Conservation (phyloP, 1,284 basidiomycete genomes). For the Mycosarcoma maydis region DNA sequence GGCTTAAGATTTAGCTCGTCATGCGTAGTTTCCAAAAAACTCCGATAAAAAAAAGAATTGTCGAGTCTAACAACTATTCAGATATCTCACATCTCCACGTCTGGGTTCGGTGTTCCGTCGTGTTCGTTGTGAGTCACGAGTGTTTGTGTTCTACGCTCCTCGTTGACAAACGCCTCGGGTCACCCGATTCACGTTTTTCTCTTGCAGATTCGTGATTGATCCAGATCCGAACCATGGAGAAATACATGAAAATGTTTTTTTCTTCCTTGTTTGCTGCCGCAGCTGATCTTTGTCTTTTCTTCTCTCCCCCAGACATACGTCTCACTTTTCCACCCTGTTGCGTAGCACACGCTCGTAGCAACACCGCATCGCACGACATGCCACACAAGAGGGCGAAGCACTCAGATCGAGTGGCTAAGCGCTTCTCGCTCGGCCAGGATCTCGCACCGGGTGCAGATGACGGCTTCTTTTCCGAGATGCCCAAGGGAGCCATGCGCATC, state of each 20-base stretch:
- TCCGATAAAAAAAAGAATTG: too few relatives aligned
- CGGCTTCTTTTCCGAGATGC: conserved; percentile 48
- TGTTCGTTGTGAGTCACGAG: too few relatives aligned
- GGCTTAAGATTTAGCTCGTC: not conserved
- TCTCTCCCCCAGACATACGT: conserved; percentile 13
- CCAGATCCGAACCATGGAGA: too few relatives aligned
- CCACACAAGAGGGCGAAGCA: conserved; percentile 61
- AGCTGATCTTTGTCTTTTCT: not conserved
- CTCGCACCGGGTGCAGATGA: conserved; percentile 41
- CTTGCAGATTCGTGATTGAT: too few relatives aligned
- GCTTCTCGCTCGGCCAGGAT: conserved; percentile 43
- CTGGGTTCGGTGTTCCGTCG: too few relatives aligned
- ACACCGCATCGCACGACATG: conserved; percentile 35
- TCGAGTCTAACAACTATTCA: too few relatives aligned
- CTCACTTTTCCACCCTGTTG: conserved; percentile 2
- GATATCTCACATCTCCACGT: too few relatives aligned
- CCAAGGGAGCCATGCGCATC: conserved; percentile 57
- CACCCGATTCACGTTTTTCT: too few relatives aligned
- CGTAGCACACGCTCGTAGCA: not conserved
- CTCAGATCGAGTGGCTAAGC: conserved; percentile 49
- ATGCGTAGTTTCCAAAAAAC: too few relatives aligned
- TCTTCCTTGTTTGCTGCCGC: not conserved
- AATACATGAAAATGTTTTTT: not conserved
- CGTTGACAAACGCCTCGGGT: too few relatives aligned
- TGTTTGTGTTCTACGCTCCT: too few relatives aligned